phyloP scores from a whole-genome alignment of 2,329 filamentous ascomycete genomes.

The Dendrostoma leiphaemia region DNA sequence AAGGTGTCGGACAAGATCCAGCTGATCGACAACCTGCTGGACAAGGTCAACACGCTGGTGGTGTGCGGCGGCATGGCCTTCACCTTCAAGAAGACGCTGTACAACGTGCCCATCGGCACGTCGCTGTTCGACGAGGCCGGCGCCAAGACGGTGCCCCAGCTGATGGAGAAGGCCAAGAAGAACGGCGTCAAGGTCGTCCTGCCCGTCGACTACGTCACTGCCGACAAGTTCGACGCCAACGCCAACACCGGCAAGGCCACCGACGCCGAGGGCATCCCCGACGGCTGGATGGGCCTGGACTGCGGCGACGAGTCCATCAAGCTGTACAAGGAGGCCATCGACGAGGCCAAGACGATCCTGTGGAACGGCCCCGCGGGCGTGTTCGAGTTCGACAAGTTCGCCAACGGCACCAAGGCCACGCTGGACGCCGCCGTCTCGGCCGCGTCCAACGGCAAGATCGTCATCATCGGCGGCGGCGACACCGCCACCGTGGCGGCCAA shows the following conservation, averaged over 20 bases:
- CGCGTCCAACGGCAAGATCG: conserved; percentile 81
- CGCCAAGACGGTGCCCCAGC: conserved; percentile 81
- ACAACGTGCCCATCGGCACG: conserved; percentile 84
- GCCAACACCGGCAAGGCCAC: conserved; percentile 79
- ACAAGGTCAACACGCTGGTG: conserved; percentile 96
- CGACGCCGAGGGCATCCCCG: conserved; percentile 85
- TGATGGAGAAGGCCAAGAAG: conserved; percentile 94
- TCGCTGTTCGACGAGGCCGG: conserved; percentile 93
- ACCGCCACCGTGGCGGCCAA: conserved; percentile 97
- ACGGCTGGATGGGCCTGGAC: conserved; percentile 98
- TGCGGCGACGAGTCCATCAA: conserved; percentile 85
- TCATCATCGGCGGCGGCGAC: conserved; percentile 98
- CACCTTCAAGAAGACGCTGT: conserved; percentile 99
- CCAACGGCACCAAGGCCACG: conserved; percentile 85
- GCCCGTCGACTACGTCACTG: conserved; percentile 92
- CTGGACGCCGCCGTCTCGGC: conserved; percentile 85
- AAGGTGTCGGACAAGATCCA: conserved; percentile 99
- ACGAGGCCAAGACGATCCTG: conserved; percentile 89
- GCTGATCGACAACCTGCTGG: conserved; percentile 96
- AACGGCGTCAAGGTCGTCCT: conserved; percentile 95
- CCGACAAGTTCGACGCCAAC: conserved; percentile 88
- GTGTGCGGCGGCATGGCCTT: conserved; percentile 98
- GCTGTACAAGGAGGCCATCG: conserved; percentile 85
- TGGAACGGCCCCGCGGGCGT: conserved; percentile 99
- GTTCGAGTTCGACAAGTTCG: conserved; percentile 96